Base-by-base conservation (phyloP, 331 rosid genomes). In the Rosa hybrid region DNA sequence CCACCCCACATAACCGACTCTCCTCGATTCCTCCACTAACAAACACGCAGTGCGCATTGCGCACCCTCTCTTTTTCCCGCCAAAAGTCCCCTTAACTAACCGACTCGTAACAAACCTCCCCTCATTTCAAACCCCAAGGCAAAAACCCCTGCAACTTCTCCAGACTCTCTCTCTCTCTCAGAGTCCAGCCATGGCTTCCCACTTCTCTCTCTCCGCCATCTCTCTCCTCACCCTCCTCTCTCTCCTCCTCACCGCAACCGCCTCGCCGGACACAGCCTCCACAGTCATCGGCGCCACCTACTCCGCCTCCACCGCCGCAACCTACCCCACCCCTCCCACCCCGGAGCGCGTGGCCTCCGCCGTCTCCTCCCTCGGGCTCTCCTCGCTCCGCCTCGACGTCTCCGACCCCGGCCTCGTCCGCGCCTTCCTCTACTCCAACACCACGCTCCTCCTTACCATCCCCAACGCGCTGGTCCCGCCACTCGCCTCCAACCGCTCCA, bases 401-500 rank as follows among this genome's bases (percentile, higher is more conserved):
- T 83, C 98, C 0, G 89, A 91, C 86, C 92, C 98, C 0, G 3
- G 82, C 25, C 6, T 93, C 44, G 88, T 87, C 73, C 91, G 92
- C 0, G 62, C 86, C 82, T 90, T 95, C 86, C 78, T 89, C 62
- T 95, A 88, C 96, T 87, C 93, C 68, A 95, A 92, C 86, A 48
- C 84, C 41, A 34, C 92, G 57, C 81, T 93, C 72, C 85, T 91
- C 81, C 96, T 93, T 74, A 89, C 96, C 65, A 81, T 93, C 48
- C 97, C 98, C 13, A 93, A 95, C 87, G 63, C 51, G 80, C 50
- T 91, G 71, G 91, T 93, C 23, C 70, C 91, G 0, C 54, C 87
- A 3, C 85, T 95, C 14, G 96, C 98, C 57, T 39, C 84, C 65
- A 95, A 93, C 85, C 93, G 97, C 80, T 78, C 98, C 80, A 12